phyloP scores from a whole-genome alignment of 2,329 filamentous ascomycete genomes.

The Dichotomopilus funicola region DNA sequence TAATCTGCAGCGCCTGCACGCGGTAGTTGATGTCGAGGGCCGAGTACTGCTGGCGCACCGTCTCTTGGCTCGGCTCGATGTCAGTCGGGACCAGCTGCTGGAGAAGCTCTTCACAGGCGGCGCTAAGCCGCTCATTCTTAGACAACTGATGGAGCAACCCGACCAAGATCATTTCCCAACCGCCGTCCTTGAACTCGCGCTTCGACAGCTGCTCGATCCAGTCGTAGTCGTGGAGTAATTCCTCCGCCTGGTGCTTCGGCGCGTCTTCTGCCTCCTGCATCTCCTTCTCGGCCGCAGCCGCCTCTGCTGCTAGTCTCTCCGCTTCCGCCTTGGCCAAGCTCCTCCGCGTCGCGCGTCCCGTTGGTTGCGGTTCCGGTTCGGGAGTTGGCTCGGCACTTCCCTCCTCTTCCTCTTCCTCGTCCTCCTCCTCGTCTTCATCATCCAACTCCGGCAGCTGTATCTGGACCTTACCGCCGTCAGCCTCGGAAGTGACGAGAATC shows the following conservation, averaged over 20 bases:
- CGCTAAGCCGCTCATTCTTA: slow-evolving; percentile 61
- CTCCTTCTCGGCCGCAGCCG: slow-evolving; percentile 47
- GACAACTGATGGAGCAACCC: slow-evolving; percentile 82
- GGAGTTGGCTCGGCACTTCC: slow-evolving; percentile 50
- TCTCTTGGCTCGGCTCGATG: slow-evolving; percentile 67
- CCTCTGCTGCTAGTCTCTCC: slow-evolving; percentile 57
- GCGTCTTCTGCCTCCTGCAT: slow-evolving; percentile 40
- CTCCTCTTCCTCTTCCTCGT: slow-evolving; percentile 41
- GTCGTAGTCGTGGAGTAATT: slow-evolving; percentile 65
- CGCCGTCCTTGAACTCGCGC: slow-evolving; percentile 79
- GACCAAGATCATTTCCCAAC: slow-evolving; percentile 86
- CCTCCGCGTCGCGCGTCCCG: slow-evolving; percentile 71
- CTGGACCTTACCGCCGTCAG: slow-evolving; percentile 70
- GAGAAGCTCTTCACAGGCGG: slow-evolving; percentile 72
- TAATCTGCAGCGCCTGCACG: slow-evolving; percentile 71
- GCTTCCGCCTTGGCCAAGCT: slow-evolving; percentile 78
- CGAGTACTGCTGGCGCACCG: slow-evolving; percentile 64
- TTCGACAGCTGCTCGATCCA: slow-evolving; percentile 82
- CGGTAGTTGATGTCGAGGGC: slow-evolving; percentile 77
- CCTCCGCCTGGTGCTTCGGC: slow-evolving; percentile 62
- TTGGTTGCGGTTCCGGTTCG: slow-evolving; percentile 63
- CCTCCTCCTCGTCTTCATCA: slow-evolving; percentile 62
- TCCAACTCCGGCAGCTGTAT: slow-evolving; percentile 71
- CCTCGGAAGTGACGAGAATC: slow-evolving; percentile 69
- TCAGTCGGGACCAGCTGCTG: slow-evolving; percentile 74